Base-by-base conservation (phyloP, 805 yeast genomes). In the Pichia cabralensis region DNA sequence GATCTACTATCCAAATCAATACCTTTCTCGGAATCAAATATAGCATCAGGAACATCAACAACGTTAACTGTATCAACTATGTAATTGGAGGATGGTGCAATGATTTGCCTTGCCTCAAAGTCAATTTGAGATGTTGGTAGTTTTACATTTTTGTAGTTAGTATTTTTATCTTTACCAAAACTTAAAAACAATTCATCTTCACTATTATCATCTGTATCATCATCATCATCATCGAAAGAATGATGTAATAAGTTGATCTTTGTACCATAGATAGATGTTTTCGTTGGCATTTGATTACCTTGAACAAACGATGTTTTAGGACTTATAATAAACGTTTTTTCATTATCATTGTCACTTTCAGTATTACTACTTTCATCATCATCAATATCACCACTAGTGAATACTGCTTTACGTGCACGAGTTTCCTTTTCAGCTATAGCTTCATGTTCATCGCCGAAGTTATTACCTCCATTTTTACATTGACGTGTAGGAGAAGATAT, bases 1-100 rank as follows among this genome's bases (percentile, higher is more conserved):
- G n/a, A n/a, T n/a, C n/a, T n/a, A n/a, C n/a, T n/a, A n/a, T n/a
- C n/a, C n/a, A n/a, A n/a, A n/a, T n/a, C n/a, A n/a, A n/a, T n/a
- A n/a, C 19, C 28, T 3, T 17, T 24, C 22, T 34, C 29, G 2
- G 30, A 25, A 17, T 31, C 35, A 22, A 34, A 34, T 12, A 42
- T 34, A 22, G 32, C 28, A 5, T 33, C 37, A 8, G 45, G 45
- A 14, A 42, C 45, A 25, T 42, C 45, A 22, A 39, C n/a, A n/a
- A n/a, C n/a, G n/a, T n/a, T n/a, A n/a, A n/a, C n/a, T n/a, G n/a
- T n/a, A n/a, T n/a, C n/a, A n/a, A n/a, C n/a, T n/a, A n/a, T n/a
- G n/a, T n/a, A n/a, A n/a, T n/a, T n/a, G n/a, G n/a, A n/a, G n/a
- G n/a, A n/a, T n/a, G n/a, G n/a, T n/a, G n/a, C n/a, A n/a, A n/a